Evolutionary conservation across 805 yeast species (phyloP), one percentile per base, ranked within the genome.

Genomic region (Cyberlindnera meyerae): DNA sequence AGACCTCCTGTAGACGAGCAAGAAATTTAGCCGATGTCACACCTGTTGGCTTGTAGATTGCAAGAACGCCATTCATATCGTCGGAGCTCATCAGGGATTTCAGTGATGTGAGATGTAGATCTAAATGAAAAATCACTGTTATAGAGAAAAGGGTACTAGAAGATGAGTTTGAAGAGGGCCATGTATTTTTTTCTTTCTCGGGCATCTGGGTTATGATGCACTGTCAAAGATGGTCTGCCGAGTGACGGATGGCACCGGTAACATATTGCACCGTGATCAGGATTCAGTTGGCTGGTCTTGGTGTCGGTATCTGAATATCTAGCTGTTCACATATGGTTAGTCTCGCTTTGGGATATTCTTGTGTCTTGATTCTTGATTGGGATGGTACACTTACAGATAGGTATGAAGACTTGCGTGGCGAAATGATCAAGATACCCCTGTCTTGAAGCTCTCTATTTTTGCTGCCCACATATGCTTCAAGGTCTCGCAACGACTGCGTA

Each of bases 31-130:
- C 75, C 0, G 97, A 88, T 1, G 94, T 68, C 11, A 84, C 71
- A 0, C 97, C 97, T 12, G 79, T 63, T 0, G 97, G 97, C 57
- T 90, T 90, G 46, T 82, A 81, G 29, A 90, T 75, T 8, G 97
- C 97, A 66, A 90, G 86, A 1, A 93, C 73, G 29, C 98, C 97
- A 52, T 88, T 86, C 96, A 90, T 85, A 8, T 39, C 46, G 7
- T 37, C 6, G 8, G 25, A 18, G 8, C 26, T 20, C 40, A 36
- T 36, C 22, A 5, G 31, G 25, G 27, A n/a, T n/a, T n/a, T n/a
- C n/a, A n/a, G n/a, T n/a, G n/a, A n/a, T n/a, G n/a, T n/a, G n/a
- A n/a, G 14, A 12, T 7, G 11, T 11, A 24, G n/a, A 11, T 24
- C 14, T 8, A 24, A 8, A 8, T 24, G 27, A 7, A 20, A 20